Evolutionary conservation across 371 early-diverging fungal genomes (phyloP), one percentile per base, ranked within the genome.

Genomic region (Mortierella sp.): DNA sequence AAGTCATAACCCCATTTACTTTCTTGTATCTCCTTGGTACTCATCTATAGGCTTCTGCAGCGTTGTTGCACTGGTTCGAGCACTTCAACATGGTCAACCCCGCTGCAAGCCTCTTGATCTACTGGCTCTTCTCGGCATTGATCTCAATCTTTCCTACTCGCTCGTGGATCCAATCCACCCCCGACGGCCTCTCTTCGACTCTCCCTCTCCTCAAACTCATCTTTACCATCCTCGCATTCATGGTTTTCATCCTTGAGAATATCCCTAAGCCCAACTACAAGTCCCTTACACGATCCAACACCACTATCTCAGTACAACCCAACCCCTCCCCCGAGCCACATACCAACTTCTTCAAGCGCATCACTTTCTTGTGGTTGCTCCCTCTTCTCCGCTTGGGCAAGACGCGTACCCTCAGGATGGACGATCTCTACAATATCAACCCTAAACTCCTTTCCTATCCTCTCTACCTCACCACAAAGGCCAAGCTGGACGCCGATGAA

Each of bases 321-420:
- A 86, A 86, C 37, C 86, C 86, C 8, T 82, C 82, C 0, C 97
- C 96, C 3, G 98, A 98, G 80, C 93, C 92, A 37, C 90, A 88
- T n/a, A 92, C 98, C 59, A 95, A 96, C 81, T 93, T 98, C 61
- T 97, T 97, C 77, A 93, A 95, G 14, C 89, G 92, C 50, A 82
- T 98, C n/a, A 92, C 94, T 0, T 99, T 98, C 86, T 90, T 92
- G 46, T 99, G 99, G 99, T 94, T 99, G 94, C 91, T 95, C 28
- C 93, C 95, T 3, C 81, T 98, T 80, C 94, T 99, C 89, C 92
- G 92, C 71, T 82, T 92, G 53, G 99, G 98, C 1, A 92, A 91
- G 76, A 77, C 85, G 34, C 94, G 94, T 82, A 92, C 93, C 16
- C 88, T 98, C 57, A 88, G 82, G 3, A 92, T 92, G 90, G 95